A percentile compares a stretch with the other conserved stretches of the same genome.
Conservation (phyloP, 495 filamentous ascomycete species). For the Gamarada debralockiae region DNA sequence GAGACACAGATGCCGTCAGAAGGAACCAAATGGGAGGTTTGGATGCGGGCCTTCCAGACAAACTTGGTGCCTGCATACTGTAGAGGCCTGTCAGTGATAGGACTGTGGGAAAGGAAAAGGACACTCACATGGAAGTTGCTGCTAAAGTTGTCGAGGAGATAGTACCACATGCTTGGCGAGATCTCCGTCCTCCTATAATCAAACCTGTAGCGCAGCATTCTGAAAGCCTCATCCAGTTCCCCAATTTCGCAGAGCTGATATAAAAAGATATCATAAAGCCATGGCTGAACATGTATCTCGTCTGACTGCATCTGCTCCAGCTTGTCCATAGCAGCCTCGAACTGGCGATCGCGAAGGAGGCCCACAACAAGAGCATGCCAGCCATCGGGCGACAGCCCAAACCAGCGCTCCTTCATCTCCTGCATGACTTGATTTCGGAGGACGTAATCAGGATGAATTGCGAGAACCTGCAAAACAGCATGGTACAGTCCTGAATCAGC, state of each 20-base stretch:
- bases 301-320: slow-evolving; percentile 61
- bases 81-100: slow-evolving; percentile 15
- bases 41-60: slow-evolving; percentile 60
- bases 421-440: slow-evolving; percentile 66
- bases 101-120: slow-evolving; percentile 25
- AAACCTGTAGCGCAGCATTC: slow-evolving; percentile 53
- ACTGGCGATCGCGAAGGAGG: slow-evolving; percentile 71
- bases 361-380: slow-evolving; percentile 68
- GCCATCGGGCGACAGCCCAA: slow-evolving; percentile 57
- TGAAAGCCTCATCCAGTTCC: slow-evolving; percentile 72
- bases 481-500: slow-evolving; percentile 66
- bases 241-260: slow-evolving; percentile 63
- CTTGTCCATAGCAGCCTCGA: slow-evolving; percentile 75
- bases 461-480: slow-evolving; percentile 68
- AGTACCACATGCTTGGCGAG: slow-evolving; percentile 54
- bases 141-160: slow-evolving; percentile 67
- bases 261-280: slow-evolving; percentile 73
- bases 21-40: slow-evolving; percentile 58
- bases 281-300: slow-evolving; percentile 52
- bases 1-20: slow-evolving; percentile 58
- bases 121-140: slow-evolving; percentile 40
- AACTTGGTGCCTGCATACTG: slow-evolving; percentile 55
- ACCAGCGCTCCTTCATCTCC: slow-evolving; percentile 68
- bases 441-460: slow-evolving; percentile 82
- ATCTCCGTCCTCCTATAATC: slow-evolving; percentile 41